These are phyloP conservation scores for Striga hermonthica DNA, from an alignment of 305 asterid species.

Conservation along the genomic window DNA sequence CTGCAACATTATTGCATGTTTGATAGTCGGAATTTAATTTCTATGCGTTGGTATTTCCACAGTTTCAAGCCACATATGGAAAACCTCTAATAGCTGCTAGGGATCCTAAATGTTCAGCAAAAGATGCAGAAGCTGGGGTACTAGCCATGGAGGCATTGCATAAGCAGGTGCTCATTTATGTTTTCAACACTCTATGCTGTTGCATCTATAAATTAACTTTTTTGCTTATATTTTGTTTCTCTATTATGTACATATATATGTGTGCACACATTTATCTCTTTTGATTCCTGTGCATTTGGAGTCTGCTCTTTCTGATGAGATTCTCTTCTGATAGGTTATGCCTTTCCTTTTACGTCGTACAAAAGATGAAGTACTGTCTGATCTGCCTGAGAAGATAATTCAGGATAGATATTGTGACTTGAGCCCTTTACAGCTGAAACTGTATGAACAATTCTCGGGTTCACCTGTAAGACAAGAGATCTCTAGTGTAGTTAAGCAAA, in stretches of 20 bases:
- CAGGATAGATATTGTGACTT: constrained; percentile 99
- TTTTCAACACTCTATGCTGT: constrained; percentile 14
- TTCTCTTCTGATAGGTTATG: constrained; percentile 61
- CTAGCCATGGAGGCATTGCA: constrained; percentile 99
- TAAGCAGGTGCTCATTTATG: constrained; percentile 66
- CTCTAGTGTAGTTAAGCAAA: constrained; percentile 71
- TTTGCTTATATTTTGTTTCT: neutral
- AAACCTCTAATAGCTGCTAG: constrained; percentile 92
- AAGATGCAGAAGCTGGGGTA: constrained; percentile 95
- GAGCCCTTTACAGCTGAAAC: constrained; percentile 85
- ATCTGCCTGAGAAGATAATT: constrained; percentile 92
- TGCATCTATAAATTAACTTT: neutral
- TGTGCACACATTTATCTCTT: neutral
- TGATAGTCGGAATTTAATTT: constrained; percentile 25
- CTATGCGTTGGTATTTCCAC: constrained; percentile 34
- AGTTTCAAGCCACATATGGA: constrained; percentile 97
- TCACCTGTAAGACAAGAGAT: constrained; percentile 87
- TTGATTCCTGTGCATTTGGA: constrained; percentile 11
- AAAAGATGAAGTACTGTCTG: constrained; percentile 94
- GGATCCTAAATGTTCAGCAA: constrained; percentile 95
- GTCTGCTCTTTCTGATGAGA: constrained; percentile 29
- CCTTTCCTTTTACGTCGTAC: constrained; percentile 98
- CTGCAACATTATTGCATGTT: constrained; percentile 12
- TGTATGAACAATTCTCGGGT: constrained; percentile 92
- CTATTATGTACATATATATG: neutral